These are phyloP conservation scores for Brettanomyces naardenensis DNA, from an alignment of 805 yeast genomes.

Conservation along the genomic window DNA sequence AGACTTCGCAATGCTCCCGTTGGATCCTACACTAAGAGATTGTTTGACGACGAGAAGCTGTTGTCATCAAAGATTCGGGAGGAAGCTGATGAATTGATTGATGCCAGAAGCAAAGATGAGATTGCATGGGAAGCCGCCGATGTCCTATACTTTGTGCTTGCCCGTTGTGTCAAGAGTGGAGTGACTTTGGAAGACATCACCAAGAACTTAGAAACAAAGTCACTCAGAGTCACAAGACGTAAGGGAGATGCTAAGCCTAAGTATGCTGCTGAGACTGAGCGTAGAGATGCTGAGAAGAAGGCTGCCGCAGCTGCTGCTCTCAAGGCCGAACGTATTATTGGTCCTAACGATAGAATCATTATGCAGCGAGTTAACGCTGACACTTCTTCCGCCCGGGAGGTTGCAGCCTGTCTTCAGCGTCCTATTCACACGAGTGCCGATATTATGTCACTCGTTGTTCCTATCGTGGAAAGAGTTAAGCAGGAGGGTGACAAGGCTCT, in stretches of 20 bases:
- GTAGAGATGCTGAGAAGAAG: slow-evolving; percentile 7
- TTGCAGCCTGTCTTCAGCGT: slow-evolving; percentile 65
- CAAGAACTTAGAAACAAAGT: slow-evolving; percentile 73
- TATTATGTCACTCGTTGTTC: slow-evolving; percentile 87
- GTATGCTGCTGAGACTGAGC: slow-evolving; percentile 35
- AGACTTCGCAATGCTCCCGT: slow-evolving; percentile 69
- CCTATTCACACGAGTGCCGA: slow-evolving; percentile 95
- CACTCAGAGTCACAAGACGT: slow-evolving; percentile 82
- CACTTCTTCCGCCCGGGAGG: slow-evolving; percentile 33
- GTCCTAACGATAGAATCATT: slow-evolving; percentile 32
- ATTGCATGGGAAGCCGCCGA: slow-evolving; percentile 98
- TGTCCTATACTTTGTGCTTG: slow-evolving; percentile 50
- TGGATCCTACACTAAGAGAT: slow-evolving; percentile 90
- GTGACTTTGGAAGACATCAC: slow-evolving; percentile 79
- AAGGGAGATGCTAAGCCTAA: slow-evolving; percentile 93
- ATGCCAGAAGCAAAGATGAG: slow-evolving; percentile 59
- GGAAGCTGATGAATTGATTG: slow-evolving; percentile 93
- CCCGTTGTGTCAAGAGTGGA: slow-evolving; percentile 57
- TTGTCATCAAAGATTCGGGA: slow-evolving; percentile 85
- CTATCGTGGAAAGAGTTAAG: slow-evolving; percentile 76
- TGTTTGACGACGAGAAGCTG: slow-evolving; percentile 70
- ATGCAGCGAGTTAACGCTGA: slow-evolving; percentile 42
- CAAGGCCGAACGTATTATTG: slow-evolving; percentile 15
- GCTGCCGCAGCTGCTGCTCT: slow-evolving; percentile 8
- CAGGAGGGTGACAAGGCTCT: slow-evolving; percentile 79